Conservation (phyloP, 1,284 basidiomycete genomes). For the Malassezia restricta region DNA sequence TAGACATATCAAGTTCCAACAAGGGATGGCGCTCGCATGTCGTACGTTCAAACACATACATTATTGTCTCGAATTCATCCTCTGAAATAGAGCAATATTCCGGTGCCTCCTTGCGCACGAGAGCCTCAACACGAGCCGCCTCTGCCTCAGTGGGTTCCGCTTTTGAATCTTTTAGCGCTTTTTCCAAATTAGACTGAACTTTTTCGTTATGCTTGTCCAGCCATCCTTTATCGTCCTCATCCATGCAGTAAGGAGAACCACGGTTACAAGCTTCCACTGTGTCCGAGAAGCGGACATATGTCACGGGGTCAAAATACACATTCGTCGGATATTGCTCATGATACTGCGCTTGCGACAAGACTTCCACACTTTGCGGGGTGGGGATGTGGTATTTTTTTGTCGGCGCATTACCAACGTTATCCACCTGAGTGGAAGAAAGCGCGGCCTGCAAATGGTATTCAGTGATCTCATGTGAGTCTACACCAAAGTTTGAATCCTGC, state of each 20-base stretch:
- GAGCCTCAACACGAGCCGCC: conserved; percentile 2
- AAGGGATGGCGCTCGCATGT: conserved; percentile 80
- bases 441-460: conserved; percentile 45
- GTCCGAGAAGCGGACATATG: conserved; percentile 73
- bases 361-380: conserved; percentile 37
- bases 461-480: conserved; percentile 36
- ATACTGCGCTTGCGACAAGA: conserved; percentile 28
- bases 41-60: conserved; percentile 84
- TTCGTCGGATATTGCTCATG: conserved; percentile 33
- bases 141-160: neutral
- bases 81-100: conserved; percentile 54
- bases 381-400: conserved; percentile 43
- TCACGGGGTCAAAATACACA: conserved; percentile 47
- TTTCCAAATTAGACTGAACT: conserved; percentile 70
- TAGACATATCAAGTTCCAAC: conserved; percentile 57
- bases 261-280: conserved; percentile 68
- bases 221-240: conserved; percentile 92
- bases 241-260: conserved; percentile 76
- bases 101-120: conserved; percentile 49
- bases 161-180: conserved; percentile 62
- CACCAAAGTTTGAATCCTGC: conserved; percentile 36
- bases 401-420: conserved; percentile 18
- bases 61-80: conserved; percentile 85
- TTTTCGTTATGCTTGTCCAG: conserved; percentile 79
- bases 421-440: conserved; percentile 41